A percentile compares a stretch with the other conserved stretches of the same genome.
Conservation (phyloP, 2,329 filamentous ascomycete genomes). For the Aureobasidium sp. region DNA sequence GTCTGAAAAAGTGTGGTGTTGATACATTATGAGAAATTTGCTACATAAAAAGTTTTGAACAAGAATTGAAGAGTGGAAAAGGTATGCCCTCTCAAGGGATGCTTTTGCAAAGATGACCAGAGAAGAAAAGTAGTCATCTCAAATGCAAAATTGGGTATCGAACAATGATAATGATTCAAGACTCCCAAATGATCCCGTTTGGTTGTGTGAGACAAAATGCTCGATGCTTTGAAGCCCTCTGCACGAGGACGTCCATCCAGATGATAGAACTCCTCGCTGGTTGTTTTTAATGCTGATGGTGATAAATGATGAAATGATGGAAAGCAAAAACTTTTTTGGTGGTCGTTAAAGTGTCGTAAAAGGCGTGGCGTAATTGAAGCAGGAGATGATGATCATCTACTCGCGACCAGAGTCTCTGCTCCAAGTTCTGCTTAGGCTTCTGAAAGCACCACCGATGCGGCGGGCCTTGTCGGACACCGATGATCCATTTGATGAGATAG, state of each 20-base stretch:
- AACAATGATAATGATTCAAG: slow-evolving; percentile 1
- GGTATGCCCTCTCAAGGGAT: slow-evolving; percentile 5
- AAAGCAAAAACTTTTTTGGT: slow-evolving; percentile 7
- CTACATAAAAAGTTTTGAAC: neutral
- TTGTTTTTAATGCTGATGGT: slow-evolving; percentile 2
- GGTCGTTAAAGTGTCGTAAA: slow-evolving; percentile 5
- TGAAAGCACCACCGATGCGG: slow-evolving; percentile 8
- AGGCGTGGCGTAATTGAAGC: neutral
- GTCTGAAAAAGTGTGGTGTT: neutral
- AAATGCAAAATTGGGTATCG: slow-evolving; percentile 1
- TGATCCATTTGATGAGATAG: slow-evolving; percentile 9
- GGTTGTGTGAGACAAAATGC: slow-evolving; percentile 1
- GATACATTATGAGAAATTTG: neutral
- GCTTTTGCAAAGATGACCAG: neutral
- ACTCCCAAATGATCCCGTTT: slow-evolving; percentile 3
- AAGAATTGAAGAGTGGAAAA: neutral
- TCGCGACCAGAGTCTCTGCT: neutral
- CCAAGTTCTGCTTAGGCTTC: slow-evolving; percentile 8
- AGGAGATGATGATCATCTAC: neutral
- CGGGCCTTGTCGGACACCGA: slow-evolving; percentile 11
- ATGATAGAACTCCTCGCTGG: slow-evolving; percentile 10
- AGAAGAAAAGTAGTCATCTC: neutral
- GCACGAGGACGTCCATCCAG: neutral
- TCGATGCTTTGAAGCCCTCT: neutral
- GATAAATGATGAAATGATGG: neutral